Evolutionary conservation across 768 basidiomycete species (phyloP), one percentile per base, ranked within the genome.

Genomic region (Tephrocybe rancida): DNA sequence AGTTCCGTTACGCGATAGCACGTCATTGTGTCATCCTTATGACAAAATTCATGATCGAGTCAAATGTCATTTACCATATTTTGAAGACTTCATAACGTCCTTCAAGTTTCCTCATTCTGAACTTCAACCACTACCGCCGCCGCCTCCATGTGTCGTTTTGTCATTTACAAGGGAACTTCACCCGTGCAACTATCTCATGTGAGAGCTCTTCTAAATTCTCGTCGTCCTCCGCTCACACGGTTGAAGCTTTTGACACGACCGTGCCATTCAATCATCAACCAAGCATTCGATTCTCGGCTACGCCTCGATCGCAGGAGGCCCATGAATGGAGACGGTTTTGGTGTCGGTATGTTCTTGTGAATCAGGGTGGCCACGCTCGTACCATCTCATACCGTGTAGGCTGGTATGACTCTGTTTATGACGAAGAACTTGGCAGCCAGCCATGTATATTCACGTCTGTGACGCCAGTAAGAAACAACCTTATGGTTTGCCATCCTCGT

Each of bases 391-490:
- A 29, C 48, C 46, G 48, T 14, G 13, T 35, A 90, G 96, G 94
- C 4, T 98, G 96, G 96, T 98, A 97, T 67, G 95, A 95, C 71
- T 86, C 90, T 11, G 79, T 86, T 14, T 83, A 85, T 56, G 90
- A 92, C 63, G 85, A 88, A 59, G 93, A 93, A 65, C 77, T 92
- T 3, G 92, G 92, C 35, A 81, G 73, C 48, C 89, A 93, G 64
- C 95, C 96, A 13, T 97, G 96, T 70, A 90, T 98, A 56, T 98
- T 98, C 71, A 96, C 95, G 35, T 93, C 92, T 24, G 86, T 96
- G 18, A 94, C 95, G 10, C 95, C 95, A 3, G 95, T 94, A 63
- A 62, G 81, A 14, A 47, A 30, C 68, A 26, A n/a, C 35, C 39
- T 14, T 39, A 16, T 19, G 39, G 6, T 52, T 11, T 37, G 14